Evolutionary conservation across 345 rosid species (phyloP).

Genomic region (Acer campestre): DNA sequence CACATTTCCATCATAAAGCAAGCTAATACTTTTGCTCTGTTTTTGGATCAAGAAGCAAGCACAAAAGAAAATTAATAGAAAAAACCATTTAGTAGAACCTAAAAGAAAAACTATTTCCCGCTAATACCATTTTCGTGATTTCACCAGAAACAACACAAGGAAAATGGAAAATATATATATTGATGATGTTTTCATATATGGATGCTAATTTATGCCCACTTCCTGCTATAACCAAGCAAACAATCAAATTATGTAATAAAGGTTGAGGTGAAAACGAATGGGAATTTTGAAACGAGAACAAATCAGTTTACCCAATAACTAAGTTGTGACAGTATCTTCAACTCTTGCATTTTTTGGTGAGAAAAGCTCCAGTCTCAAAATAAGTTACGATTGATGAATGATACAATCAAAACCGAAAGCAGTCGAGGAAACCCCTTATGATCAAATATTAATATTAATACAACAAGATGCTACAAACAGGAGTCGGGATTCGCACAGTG

Average conservation of each 20-base stretch:
- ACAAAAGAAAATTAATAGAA: too few relatives aligned
- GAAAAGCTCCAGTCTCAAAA: neutral
- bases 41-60: neutral
- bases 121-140: too few relatives aligned
- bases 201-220: neutral
- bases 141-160: neutral
- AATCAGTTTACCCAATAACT: neutral
- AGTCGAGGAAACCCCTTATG: neutral
- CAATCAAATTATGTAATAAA: neutral
- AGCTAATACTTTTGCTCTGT: too few relatives aligned
- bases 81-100: too few relatives aligned
- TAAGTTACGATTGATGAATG: neutral
- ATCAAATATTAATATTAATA: neutral
- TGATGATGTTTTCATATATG: neutral
- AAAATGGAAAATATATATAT: neutral
- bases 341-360: neutral
- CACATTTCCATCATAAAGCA: too few relatives aligned
- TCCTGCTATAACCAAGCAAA: constrained; percentile 2
- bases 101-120: neutral
- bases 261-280: neutral
- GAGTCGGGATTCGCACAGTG: neutral
- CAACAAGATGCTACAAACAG: neutral
- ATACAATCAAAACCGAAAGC: neutral
- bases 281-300: neutral
- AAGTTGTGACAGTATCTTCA: neutral